Conservation (phyloP, 768 basidiomycete genomes). For the Rickenella mellea region DNA sequence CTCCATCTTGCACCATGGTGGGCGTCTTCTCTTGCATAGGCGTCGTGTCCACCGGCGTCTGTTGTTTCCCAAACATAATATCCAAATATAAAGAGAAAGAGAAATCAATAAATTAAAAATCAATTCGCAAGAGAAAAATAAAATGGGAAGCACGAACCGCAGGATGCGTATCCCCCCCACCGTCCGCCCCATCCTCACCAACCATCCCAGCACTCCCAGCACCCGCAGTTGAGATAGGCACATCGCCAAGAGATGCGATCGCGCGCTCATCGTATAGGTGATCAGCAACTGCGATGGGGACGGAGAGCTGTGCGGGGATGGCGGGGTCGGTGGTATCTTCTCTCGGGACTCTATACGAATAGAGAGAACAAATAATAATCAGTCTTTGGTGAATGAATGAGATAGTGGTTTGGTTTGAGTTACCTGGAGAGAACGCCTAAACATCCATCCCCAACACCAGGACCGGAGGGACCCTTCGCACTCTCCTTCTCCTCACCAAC, state of each 20-base stretch:
- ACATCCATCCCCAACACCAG: conserved; percentile 40
- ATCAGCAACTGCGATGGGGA: background rate
- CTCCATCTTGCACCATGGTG: conserved; percentile 10
- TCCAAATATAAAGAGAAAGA: too few species aligned
- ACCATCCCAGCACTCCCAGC: too few species aligned
- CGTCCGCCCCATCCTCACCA: background rate
- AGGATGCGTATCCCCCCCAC: background rate
- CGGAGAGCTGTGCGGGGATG: background rate
- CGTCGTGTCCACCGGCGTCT: conserved; percentile 8
- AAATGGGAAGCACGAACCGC: background rate
- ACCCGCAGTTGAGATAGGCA: too few species aligned
- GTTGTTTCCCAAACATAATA: too few species aligned
- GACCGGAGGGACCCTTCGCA: conserved; percentile 45
- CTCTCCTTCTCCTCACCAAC: conserved; percentile 73
- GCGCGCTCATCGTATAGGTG: background rate
- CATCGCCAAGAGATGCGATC: too few species aligned
- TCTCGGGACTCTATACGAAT: background rate
- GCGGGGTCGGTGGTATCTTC: background rate
- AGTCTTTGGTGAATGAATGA: too few species aligned
- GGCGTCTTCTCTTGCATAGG: conserved; percentile 12
- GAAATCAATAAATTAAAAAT: conserved; percentile 3
- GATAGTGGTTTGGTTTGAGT: conserved; percentile 19
- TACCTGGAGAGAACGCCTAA: conserved; percentile 50
- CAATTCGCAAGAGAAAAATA: conserved; percentile 6
- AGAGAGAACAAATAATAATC: background rate